Percentiles rank a stretch among this genome's conserved stretches.
phyloP scores from a whole-genome alignment of 768 basidiomycete genomes.

The Grammothele lineata region DNA sequence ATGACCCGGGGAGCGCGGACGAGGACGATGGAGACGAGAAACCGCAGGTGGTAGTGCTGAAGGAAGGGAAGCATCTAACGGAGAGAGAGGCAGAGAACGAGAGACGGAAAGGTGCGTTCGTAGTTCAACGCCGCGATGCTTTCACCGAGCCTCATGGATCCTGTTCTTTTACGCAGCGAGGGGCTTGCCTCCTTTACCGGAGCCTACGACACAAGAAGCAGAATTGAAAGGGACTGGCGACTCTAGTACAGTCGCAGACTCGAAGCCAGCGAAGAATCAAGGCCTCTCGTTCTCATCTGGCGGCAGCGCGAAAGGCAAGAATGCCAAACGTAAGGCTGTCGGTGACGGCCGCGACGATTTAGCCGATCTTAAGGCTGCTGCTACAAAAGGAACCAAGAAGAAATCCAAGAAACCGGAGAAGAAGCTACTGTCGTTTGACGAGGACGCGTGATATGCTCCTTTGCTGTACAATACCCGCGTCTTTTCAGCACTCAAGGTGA shows the following conservation, averaged over 20 bases:
- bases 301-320: constrained; percentile 17
- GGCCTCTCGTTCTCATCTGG: constrained; percentile 38
- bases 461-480: no score
- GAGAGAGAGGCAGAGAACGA: constrained; percentile 76
- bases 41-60: constrained; percentile 87
- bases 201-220: constrained; percentile 18
- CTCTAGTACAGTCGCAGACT: constrained; percentile 3
- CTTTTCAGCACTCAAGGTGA: no score
- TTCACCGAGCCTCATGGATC: background rate
- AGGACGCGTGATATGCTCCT: constrained; percentile 26
- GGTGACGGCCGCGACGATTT: constrained; percentile 29
- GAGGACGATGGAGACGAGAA: constrained; percentile 67
- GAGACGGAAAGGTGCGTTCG: constrained; percentile 57
- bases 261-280: constrained; percentile 15
- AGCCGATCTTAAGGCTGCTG: constrained; percentile 14
- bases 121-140: no score
- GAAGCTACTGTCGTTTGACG: constrained; percentile 52
- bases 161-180: constrained; percentile 50
- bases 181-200: constrained; percentile 53
- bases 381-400: constrained; percentile 39
- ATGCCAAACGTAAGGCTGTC: constrained; percentile 30
- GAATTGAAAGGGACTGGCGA: background rate
- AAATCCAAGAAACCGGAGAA: constrained; percentile 48
- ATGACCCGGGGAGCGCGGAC: constrained; percentile 69
- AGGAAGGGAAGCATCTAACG: constrained; percentile 82